A percentile compares a stretch with the other conserved stretches of the same genome.
Conservation (phyloP, 108 stramenopile genomes). For the Skeletonema marinoi region DNA sequence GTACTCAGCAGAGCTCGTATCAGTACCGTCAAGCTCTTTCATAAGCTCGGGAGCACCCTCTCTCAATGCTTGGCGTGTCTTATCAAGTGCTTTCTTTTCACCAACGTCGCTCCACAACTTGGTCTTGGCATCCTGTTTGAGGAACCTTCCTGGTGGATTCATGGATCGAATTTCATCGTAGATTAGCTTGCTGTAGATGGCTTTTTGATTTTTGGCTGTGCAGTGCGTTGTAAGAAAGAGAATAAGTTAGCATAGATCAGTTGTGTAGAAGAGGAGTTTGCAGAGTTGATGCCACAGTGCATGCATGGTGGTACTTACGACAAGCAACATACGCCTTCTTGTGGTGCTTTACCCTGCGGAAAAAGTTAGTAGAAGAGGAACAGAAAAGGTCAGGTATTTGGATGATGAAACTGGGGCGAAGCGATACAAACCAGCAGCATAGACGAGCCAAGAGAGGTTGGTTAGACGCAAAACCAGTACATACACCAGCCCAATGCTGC, state of each 20-base stretch:
- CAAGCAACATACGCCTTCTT: conserved; percentile 78
- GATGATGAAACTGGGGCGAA: neutral
- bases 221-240: neutral
- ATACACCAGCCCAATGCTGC: neutral
- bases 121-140: conserved; percentile 79
- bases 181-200: conserved; percentile 71
- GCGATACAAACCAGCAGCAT: neutral
- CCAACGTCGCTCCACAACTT: conserved; percentile 89
- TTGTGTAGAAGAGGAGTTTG: neutral
- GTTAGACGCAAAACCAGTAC: neutral
- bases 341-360: conserved; percentile 59
- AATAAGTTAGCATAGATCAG: neutral
- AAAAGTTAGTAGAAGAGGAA: neutral
- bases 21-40: conserved; percentile 50
- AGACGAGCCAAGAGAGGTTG: neutral
- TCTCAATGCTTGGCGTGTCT: conserved; percentile 84
- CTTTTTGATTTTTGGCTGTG: conserved; percentile 74
- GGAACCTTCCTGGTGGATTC: conserved; percentile 82
- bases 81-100: conserved; percentile 87
- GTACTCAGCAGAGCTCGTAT: conserved; percentile 12
- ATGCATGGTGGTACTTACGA: conserved; percentile 26
- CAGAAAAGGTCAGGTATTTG: neutral
- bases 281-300: neutral
- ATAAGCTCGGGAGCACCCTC: conserved; percentile 84
- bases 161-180: conserved; percentile 74